Evolutionary conservation across 768 basidiomycete species (phyloP), one percentile per base, ranked within the genome.

Genomic region (Thelephora ganbajun): DNA sequence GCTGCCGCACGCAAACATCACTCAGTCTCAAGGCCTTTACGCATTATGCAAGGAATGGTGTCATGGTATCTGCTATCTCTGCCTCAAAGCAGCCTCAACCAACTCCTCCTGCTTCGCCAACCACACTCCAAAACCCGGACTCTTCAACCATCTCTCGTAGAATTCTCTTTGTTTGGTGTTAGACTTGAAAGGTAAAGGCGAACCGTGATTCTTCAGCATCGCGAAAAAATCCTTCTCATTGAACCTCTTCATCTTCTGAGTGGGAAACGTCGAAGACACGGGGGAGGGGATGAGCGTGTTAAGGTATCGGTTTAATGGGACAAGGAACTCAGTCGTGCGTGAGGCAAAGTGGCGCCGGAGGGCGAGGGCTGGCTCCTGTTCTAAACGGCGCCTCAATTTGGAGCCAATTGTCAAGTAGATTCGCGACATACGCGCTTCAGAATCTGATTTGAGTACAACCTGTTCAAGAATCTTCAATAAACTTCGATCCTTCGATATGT

Each of bases 301-400:
- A 36, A 97, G 79, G 68, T 97, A 97, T 53, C 93, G 77, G 55
- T 93, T 82, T 4, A 98, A 72, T 0, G 94, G 94, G 2, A 87
- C 81, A 18, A 97, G 75, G 51, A 98, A 71, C 47, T 82, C 82
- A 16, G 83, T 85, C 1, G 94, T 90, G 41, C 93, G 74, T 35
- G 83, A 76, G 46, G 79, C 79, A 60, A 98, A 90, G 58, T 97
- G 90, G 42, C 77, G 70, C 19, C 88, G 79, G 11, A 94, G 68
- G 47, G 66, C 72, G 46, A 77, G 74, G 46, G 74, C 89, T 23
- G 76, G 76, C 35, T 74, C 72, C 6, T 80, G 62, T 55, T 70
- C 83, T 87, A 56, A 16, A 34, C 18, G 41, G 11, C 39, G 39
- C 37, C 22, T n/a, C 45, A 12, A 18, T 30, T 22, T 11, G 16